A percentile compares a stretch with the other conserved stretches of the same genome.
These are phyloP conservation scores for Tulasnella sp. DNA, from an alignment of 768 basidiomycete species.

Conservation along the genomic window DNA sequence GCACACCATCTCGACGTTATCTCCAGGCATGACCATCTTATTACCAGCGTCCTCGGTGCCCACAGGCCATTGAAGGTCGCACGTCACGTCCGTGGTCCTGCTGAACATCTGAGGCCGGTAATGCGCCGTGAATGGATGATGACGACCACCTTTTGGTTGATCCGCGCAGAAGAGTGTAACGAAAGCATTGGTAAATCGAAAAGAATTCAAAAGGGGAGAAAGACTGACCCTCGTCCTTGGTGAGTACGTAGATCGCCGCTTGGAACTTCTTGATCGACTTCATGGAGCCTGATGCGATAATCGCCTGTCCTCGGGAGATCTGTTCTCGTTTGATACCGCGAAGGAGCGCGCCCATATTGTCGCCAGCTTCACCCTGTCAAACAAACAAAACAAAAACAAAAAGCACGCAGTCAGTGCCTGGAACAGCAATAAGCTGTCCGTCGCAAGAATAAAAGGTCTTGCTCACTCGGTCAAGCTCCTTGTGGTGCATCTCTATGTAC, in stretches of 20 bases:
- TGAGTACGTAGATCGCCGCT: conserved; percentile 84
- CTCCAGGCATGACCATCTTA: conserved; percentile 97
- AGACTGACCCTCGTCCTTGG: conserved; percentile 76
- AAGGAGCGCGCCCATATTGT: conserved; percentile 97
- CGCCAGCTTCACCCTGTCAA: conserved; percentile 82
- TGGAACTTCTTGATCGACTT: conserved; percentile 92
- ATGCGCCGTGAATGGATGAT: conserved; percentile 85
- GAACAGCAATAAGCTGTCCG: too few species aligned
- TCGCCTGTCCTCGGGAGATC: conserved; percentile 83
- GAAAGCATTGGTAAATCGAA: not conserved
- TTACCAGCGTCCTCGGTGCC: conserved; percentile 70
- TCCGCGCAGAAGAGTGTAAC: not conserved
- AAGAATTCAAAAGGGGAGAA: too few species aligned
- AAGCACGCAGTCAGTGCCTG: too few species aligned
- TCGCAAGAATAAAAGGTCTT: too few species aligned
- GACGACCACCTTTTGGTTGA: conserved; percentile 74
- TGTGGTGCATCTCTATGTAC: conserved; percentile 92
- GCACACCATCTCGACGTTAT: conserved; percentile 90
- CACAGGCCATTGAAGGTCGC: conserved; percentile 71
- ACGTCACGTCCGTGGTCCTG: conserved; percentile 90
- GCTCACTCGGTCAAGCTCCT: conserved; percentile 85
- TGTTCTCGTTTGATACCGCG: conserved; percentile 97
- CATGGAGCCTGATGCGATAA: conserved; percentile 80
- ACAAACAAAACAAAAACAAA: too few species aligned
- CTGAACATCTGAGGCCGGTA: conserved; percentile 94